Base-by-base conservation (phyloP, 1,139 yeast species). In the Suzukiozyma palmioleophila region DNA sequence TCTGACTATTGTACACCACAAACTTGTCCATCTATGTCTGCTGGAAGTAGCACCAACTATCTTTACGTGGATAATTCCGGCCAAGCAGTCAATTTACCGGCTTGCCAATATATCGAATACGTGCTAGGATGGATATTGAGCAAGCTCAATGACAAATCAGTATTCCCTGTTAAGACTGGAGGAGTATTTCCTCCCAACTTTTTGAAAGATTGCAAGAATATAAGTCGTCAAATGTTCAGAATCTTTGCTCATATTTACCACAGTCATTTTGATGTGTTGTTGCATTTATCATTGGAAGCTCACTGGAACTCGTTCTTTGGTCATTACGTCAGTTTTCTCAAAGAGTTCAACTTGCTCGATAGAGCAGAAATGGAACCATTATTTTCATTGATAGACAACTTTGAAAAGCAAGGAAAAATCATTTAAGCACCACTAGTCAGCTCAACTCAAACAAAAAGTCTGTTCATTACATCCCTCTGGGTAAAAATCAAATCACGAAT, bases 291-390 rank as follows among this genome's bases (percentile, higher is more conserved):
- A 3, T 62, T 92, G 44, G 98, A 92, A 59, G 97, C 98, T 1
- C 98, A 94, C 59, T 92, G 96, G 96, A 92, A 94, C 62, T 89
- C 97, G 3, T 88, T 90, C 54, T 94, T 92, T 62, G 94, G 96
- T n/a, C 98, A 94, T 60, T 92, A 85, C 56, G 75, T 90, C 38
- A 84, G 95, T 41, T 86, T 92, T 54, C 79, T 84, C 13, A 84
- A 84, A 53, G 96, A 89, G 50, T 92, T 87, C 61, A 82, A 77
- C 40, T 73, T 92, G 48, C 71, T 92, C 36, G 97, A 90, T 48
- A 66, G 80, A 43, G 70, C 73, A 44, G 98, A 92, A 50, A 67
- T 89, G 63, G 84, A 73, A 43, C 98, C 98, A 1, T 66, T 92
- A 48, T 62, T 73, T 40, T 82, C 85, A 2, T 69, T 92, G 60